Evolutionary conservation across 1,284 basidiomycete genomes (phyloP), one percentile per base, ranked within the genome.

Genomic region (Thelephora terrestris): DNA sequence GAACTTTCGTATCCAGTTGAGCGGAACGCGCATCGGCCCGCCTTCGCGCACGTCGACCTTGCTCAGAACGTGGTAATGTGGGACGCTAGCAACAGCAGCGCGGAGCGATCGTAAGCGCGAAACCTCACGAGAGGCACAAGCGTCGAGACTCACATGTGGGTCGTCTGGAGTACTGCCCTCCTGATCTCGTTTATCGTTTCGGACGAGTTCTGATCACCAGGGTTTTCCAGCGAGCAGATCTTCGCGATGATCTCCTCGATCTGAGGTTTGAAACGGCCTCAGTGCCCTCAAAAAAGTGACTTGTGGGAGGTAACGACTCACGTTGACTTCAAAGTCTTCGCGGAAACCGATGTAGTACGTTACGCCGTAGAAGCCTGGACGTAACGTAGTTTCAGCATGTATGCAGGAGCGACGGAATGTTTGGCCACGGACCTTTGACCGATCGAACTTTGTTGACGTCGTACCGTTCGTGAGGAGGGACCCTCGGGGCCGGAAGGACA

Each of bases 261-360:
- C 51, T 62, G 38, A 9, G 25, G n/a, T n/a, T n/a, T 25, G 5
- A 20, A 42, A 21, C 20, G 16, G 5, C 25, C 2, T 23, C 21
- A 23, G n/a, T 12, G n/a, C 39, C 21, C 25, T 17, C 10, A 21
- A 42, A 12, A 5, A 42, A 5, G 21, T 1, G n/a, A 42, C 39
- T n/a, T 16, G 2, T 14, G 10, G 16, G 21, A 9, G 34, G 4
- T 18, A 37, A 16, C 7, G 16, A 38, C 47, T 7, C 21, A 59
- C 60, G 62, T 74, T 59, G 32, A 78, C 68, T 50, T 75, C 67
- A 49, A 78, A 74, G 9, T 71, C 61, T 49, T 85, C 80, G 24
- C 79, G 67, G 65, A 79, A 85, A 1, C 81, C 81, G 27, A 76
- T 61, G 52, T 73, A 72, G 53, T 80, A 79, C 1, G 76, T 76